Conservation (phyloP, 2,329 filamentous ascomycete species). For the Tolypocladium tropicale region DNA sequence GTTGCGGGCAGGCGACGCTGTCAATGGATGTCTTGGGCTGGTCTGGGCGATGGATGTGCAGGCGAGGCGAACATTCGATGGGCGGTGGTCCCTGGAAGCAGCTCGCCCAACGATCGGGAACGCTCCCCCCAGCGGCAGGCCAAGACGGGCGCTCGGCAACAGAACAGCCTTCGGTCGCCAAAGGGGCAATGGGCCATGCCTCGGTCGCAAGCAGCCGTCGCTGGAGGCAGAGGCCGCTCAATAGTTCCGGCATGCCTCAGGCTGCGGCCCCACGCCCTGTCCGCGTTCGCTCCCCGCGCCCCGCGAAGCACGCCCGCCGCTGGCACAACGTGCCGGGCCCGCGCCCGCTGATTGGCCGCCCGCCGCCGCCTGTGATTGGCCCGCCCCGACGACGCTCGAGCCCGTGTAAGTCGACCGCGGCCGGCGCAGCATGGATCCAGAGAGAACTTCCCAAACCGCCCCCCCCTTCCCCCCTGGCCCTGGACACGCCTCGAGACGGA, state of each 20-base stretch:
- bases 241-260: neutral
- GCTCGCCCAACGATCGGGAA: neutral
- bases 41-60: too few species aligned
- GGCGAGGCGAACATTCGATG: too few species aligned
- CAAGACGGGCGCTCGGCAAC: neutral
- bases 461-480: too few species aligned
- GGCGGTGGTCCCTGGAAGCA: too few species aligned
- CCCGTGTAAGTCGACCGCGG: neutral
- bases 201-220: neutral
- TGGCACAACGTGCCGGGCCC: neutral
- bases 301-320: neutral
- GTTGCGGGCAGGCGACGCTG: too few species aligned
- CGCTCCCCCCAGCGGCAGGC: neutral
- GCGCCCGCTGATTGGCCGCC: constrained; percentile 1
- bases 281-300: neutral
- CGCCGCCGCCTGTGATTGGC: too few species aligned
- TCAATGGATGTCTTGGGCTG: too few species aligned
- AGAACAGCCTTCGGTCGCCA: neutral
- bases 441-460: neutral
- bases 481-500: too few species aligned
- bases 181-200: neutral
- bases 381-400: neutral
- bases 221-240: too few species aligned
- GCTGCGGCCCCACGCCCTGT: neutral
- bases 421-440: neutral